Conservation (phyloP, 192 early-diverging fungal genomes). For the Coemansia sp. region DNA sequence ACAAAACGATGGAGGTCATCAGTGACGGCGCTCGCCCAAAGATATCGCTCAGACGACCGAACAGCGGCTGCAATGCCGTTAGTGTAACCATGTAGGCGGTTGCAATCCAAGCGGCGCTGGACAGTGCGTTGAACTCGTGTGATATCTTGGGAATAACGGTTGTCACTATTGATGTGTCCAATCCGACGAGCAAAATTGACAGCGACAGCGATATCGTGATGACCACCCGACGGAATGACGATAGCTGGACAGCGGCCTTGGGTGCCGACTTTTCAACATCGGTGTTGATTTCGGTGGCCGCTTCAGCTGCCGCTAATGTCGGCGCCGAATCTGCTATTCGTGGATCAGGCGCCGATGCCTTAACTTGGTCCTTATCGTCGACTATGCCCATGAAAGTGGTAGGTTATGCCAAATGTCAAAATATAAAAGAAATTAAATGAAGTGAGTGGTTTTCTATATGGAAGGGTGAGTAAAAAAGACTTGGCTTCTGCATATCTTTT, state of each 20-base stretch:
- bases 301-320: not conserved
- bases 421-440: not conserved
- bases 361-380: not conserved
- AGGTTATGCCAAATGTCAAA: not conserved
- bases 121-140: conserved; percentile 66
- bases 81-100: conserved; percentile 69
- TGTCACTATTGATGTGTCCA: conserved; percentile 85
- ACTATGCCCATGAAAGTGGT: not conserved
- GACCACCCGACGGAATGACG: conserved; percentile 1
- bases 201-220: conserved; percentile 47
- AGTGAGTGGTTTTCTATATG: not conserved
- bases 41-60: conserved; percentile 81
- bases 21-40: conserved; percentile 54
- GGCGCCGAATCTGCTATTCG: not conserved
- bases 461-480: not conserved
- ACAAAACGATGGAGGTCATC: conserved; percentile 38
- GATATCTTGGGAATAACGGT: conserved; percentile 75
- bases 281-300: not conserved
- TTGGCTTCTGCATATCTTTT: not conserved
- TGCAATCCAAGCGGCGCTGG: conserved; percentile 80
- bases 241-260: not conserved
- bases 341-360: not conserved
- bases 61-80: conserved; percentile 74
- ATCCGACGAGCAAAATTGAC: conserved; percentile 64
- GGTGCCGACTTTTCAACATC: not conserved